Conservation (phyloP, 2,329 filamentous ascomycete genomes). For the Xylariaceae sp. region DNA sequence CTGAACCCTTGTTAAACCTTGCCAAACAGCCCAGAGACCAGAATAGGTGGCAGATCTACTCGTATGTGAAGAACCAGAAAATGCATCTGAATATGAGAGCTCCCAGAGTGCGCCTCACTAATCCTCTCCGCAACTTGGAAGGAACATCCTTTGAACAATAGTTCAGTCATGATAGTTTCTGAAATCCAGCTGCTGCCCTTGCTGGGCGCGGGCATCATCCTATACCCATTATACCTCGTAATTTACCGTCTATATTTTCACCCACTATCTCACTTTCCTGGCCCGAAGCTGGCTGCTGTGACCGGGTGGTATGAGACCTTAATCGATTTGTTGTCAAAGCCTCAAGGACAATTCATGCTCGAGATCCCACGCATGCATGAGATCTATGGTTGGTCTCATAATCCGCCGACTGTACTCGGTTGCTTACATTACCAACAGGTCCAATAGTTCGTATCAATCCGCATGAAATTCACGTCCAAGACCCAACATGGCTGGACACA, state of each 20-base stretch:
- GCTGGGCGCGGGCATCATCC: no score
- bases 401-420: background rate
- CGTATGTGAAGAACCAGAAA: no score
- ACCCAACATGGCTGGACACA: conserved; percentile 8
- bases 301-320: conserved; percentile 20
- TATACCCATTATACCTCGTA: conserved; percentile 1
- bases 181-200: no score
- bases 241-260: conserved; percentile 24
- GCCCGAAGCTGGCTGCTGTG: conserved; percentile 20
- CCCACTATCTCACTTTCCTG: conserved; percentile 29
- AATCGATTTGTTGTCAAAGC: conserved; percentile 35
- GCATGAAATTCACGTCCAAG: conserved; percentile 40
- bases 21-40: no score
- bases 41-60: no score
- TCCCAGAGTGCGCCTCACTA: no score
- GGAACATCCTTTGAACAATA: no score
- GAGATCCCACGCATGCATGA: background rate
- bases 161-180: no score
- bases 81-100: no score
- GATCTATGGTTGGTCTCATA: background rate
- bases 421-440: conserved; percentile 37
- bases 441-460: conserved; percentile 42
- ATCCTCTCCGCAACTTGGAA: no score
- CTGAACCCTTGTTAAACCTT: no score
- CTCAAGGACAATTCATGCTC: conserved; percentile 24